Evolutionary conservation across 805 yeast genomes (phyloP), one percentile per base, ranked within the genome.

Genomic region (Kuraishia borneana): DNA sequence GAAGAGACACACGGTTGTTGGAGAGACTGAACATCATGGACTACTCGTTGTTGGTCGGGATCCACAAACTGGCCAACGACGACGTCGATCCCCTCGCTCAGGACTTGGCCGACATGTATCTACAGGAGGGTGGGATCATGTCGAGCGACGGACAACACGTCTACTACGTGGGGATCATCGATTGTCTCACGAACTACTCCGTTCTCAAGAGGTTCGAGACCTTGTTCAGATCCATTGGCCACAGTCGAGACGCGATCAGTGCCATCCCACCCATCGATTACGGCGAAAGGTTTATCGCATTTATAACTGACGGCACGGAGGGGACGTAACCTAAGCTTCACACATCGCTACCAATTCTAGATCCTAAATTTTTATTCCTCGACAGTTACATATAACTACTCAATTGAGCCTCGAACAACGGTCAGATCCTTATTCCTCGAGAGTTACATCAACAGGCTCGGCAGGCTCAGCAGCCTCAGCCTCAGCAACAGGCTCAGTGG

Each of bases 101-200:
- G 6, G 65, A 70, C 36, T n/a, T n/a, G n/a, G n/a, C n/a, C n/a
- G 64, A 65, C 36, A 73, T 70, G 39, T 61, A 65, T 26, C 83
- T 83, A 44, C 83, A 84, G 18, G 87, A 82, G 52, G 95, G 95
- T 13, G 97, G 96, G 3, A 73, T 82, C 27, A 63, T 79, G 32
- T 78, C 89, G 3, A 46, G 68, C 21, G 66, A 80, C 48, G 66
- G 72, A 31, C 65, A 73, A 21, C 71, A 79, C 36, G 71, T 89
- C 6, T 92, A 92, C 57, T 92, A 88, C 48, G 60, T 92, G 46
- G 98, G 98, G 6, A 79, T 92, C 26, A 92, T 92, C 42, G 98
- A 92, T 51, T 89, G 95, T 56, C 63, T 92, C 44, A 92, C 98
- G 0, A 73, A 74, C 42, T 84, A 84, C 46, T 75, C 83, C 1